These are phyloP conservation scores for Mucor racemosus DNA, from an alignment of 371 early-diverging fungal genomes.

Conservation along the genomic window DNA sequence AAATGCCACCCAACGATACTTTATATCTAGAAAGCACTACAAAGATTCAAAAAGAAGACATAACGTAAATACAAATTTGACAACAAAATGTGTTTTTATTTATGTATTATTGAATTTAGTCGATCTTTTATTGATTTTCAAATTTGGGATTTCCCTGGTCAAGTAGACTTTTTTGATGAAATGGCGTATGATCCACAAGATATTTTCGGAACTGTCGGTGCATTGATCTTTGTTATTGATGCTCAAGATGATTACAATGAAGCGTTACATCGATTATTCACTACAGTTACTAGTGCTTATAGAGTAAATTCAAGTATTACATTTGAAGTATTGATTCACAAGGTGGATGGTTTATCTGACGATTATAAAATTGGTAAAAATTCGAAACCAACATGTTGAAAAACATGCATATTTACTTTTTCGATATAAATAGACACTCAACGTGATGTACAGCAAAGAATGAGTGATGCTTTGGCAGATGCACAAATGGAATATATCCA, in stretches of 20 bases:
- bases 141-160: slow-evolving; percentile 95
- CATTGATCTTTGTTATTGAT: slow-evolving; percentile 93
- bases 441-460: slow-evolving; percentile 89
- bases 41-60: slow-evolving; percentile 77
- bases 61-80: slow-evolving; percentile 51
- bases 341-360: slow-evolving; percentile 94
- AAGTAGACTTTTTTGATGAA: slow-evolving; percentile 82
- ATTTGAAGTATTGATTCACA: slow-evolving; percentile 95
- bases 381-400: neutral
- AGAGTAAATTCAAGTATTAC: slow-evolving; percentile 81
- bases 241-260: slow-evolving; percentile 92
- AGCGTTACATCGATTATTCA: slow-evolving; percentile 75
- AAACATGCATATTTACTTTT: neutral
- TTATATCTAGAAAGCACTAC: slow-evolving; percentile 88
- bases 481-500: slow-evolving; percentile 81
- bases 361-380: slow-evolving; percentile 86
- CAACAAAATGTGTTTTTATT: neutral
- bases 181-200: slow-evolving; percentile 71
- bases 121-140: slow-evolving; percentile 89
- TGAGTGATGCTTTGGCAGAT: slow-evolving; percentile 85
- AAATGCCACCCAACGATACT: slow-evolving; percentile 92
- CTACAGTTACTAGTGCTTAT: slow-evolving; percentile 79
- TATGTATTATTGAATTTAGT: neutral
- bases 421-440: slow-evolving; percentile 73
- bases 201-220: slow-evolving; percentile 79